phyloP scores from a whole-genome alignment of 768 basidiomycete species.

The Rhodotorula paludigena region DNA sequence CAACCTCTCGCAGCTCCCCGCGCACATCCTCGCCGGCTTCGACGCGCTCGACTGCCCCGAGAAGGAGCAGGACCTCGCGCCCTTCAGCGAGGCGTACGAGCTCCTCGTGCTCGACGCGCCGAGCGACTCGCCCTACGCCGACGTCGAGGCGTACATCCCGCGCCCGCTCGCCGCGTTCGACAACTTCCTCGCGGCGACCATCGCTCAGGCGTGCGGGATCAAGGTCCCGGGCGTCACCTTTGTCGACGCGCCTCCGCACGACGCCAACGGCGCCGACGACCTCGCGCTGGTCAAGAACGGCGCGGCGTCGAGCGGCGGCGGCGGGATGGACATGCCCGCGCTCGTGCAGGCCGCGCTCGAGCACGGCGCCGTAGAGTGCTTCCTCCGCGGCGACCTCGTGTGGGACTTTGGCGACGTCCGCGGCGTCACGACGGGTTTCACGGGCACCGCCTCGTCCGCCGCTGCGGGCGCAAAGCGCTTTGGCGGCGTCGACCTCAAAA shows the following conservation, averaged over 20 bases:
- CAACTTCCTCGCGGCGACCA: slow-evolving; percentile 28
- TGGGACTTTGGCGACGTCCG: slow-evolving; percentile 35
- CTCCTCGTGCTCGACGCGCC: slow-evolving; percentile 34
- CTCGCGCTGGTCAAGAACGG: neutral
- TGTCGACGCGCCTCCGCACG: neutral
- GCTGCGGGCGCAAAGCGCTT: neutral
- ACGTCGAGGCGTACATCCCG: slow-evolving; percentile 16
- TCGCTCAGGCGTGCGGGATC: slow-evolving; percentile 24
- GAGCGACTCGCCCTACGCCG: slow-evolving; percentile 11
- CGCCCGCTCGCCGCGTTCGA: slow-evolving; percentile 31
- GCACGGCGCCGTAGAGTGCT: slow-evolving; percentile 32
- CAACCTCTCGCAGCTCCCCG: slow-evolving; percentile 18
- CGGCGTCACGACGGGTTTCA: slow-evolving; percentile 28
- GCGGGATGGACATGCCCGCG: slow-evolving; percentile 18
- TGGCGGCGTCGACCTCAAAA: slow-evolving; percentile 30
- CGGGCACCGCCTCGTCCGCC: neutral
- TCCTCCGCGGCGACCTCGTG: slow-evolving; percentile 27
- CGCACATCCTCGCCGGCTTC: slow-evolving; percentile 20
- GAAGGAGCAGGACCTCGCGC: slow-evolving; percentile 20
- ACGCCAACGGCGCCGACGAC: neutral
- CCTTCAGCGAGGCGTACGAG: slow-evolving; percentile 18
- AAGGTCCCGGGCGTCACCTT: slow-evolving; percentile 19
- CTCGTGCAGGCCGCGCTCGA: slow-evolving; percentile 26
- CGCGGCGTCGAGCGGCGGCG: neutral
- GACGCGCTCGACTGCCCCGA: slow-evolving; percentile 32